These are phyloP conservation scores for Sequoiadendron giganteum DNA, from an alignment of 75 land plant genomes.

Conservation along the genomic window DNA sequence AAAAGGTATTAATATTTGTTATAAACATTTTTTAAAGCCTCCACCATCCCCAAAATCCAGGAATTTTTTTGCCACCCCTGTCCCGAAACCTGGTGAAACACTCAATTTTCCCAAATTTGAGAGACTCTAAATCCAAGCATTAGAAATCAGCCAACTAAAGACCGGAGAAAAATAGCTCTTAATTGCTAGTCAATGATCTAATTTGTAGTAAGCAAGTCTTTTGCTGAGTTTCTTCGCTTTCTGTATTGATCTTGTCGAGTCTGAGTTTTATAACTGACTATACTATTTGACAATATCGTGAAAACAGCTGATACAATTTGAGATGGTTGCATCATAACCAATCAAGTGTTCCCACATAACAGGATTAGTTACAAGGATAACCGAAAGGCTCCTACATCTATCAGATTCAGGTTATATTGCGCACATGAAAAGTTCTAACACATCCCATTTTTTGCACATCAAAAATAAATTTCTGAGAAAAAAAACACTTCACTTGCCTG, in stretches of 20 bases:
- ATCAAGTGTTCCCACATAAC: background rate
- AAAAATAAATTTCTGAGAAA: background rate
- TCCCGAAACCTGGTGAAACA: too few species aligned
- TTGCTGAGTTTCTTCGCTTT: background rate
- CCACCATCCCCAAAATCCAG: too few species aligned
- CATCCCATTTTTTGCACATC: background rate
- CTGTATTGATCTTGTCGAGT: background rate
- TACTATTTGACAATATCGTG: background rate
- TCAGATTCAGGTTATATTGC: background rate
- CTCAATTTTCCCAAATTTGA: too few species aligned
- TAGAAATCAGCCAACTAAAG: too few species aligned
- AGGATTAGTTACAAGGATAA: background rate
- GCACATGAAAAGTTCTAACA: background rate
- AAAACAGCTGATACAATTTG: background rate
- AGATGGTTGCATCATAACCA: background rate
- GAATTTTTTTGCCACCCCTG: too few species aligned
- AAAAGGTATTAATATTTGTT: too few species aligned
- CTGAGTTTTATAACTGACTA: background rate
- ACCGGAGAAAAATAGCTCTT: too few species aligned
- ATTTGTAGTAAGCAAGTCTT: background rate
- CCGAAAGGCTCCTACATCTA: background rate
- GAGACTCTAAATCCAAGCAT: too few species aligned
- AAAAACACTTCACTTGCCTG: constrained; percentile 42
- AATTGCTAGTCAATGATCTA: too few species aligned
- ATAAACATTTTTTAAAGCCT: too few species aligned